Evolutionary conservation across 306 rosid species (phyloP).

Genomic region (Dalbergia oliveri): DNA sequence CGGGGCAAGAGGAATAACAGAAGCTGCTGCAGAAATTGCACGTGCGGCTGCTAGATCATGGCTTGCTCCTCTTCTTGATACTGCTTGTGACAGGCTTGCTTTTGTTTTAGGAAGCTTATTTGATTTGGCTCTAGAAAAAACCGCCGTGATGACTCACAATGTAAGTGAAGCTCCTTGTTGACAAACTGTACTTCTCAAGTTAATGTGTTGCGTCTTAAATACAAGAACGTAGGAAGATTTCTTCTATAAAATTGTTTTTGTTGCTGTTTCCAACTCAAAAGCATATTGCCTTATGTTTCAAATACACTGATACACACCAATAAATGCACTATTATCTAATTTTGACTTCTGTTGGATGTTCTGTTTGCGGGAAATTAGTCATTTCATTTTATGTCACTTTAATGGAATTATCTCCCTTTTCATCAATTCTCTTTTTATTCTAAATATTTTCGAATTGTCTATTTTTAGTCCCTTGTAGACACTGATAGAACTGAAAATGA

Average conservation of each 20-base stretch:
- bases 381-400: conserved; percentile 4
- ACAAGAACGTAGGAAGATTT: not conserved
- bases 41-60: conserved; percentile 96
- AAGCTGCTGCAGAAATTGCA: conserved; percentile 99
- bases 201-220: conserved; percentile 3
- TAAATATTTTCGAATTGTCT: not conserved
- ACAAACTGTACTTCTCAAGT: no score
- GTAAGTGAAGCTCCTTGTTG: conserved; percentile 59
- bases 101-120: conserved; percentile 87
- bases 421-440: not conserved
- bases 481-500: conserved; percentile 4
- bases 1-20: conserved; percentile 84
- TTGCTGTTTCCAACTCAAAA: not conserved
- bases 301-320: not conserved
- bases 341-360: no score
- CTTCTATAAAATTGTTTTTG: not conserved
- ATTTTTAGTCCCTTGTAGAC: conserved; percentile 9
- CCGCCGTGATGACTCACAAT: conserved; percentile 66
- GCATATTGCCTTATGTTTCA: not conserved
- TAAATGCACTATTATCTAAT: not conserved
- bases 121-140: conserved; percentile 86
- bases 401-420: not conserved
- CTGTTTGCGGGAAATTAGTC: not conserved
- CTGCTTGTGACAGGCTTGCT: conserved; percentile 96
- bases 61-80: conserved; percentile 98